A percentile compares a stretch with the other conserved stretches of the same genome.
Conservation (phyloP, 495 filamentous ascomycete genomes). For the Coniosporium apollinis region DNA sequence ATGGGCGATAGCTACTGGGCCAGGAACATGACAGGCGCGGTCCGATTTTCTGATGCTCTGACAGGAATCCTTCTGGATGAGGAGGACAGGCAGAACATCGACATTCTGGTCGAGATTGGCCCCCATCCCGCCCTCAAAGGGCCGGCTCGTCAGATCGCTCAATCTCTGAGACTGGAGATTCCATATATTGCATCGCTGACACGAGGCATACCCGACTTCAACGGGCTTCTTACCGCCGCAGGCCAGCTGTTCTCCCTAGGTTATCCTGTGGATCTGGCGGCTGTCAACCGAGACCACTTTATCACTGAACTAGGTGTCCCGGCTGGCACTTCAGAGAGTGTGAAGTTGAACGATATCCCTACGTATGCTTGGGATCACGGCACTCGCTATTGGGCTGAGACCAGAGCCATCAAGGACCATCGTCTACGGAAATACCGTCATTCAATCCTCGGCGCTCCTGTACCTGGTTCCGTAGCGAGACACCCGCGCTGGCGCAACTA, state of each 20-base stretch:
- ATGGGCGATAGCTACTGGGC: conserved; percentile 9
- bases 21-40: conserved; percentile 5
- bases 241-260: conserved; percentile 10
- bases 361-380: conserved; percentile 12
- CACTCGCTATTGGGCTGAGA: conserved; percentile 8
- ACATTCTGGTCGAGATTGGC: conserved; percentile 9
- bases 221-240: conserved; percentile 1
- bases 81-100: conserved; percentile 1
- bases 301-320: neutral
- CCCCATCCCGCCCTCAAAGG: conserved; percentile 4
- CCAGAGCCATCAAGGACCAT: conserved; percentile 1
- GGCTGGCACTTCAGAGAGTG: neutral
- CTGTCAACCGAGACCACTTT: conserved; percentile 2
- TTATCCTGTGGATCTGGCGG: conserved; percentile 10
- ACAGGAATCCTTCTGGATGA: conserved; percentile 1
- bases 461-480: neutral
- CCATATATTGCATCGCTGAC: neutral
- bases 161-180: neutral
- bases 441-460: conserved; percentile 2
- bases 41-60: conserved; percentile 8
- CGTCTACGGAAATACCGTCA: conserved; percentile 1
- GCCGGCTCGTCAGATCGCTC: conserved; percentile 1
- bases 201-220: neutral
- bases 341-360: conserved; percentile 5
- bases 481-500: conserved; percentile 27